Percentiles rank a stretch among this genome's conserved stretches.
Conservation (phyloP, 116 monocot species). For the Phalaenopsis hybrid region DNA sequence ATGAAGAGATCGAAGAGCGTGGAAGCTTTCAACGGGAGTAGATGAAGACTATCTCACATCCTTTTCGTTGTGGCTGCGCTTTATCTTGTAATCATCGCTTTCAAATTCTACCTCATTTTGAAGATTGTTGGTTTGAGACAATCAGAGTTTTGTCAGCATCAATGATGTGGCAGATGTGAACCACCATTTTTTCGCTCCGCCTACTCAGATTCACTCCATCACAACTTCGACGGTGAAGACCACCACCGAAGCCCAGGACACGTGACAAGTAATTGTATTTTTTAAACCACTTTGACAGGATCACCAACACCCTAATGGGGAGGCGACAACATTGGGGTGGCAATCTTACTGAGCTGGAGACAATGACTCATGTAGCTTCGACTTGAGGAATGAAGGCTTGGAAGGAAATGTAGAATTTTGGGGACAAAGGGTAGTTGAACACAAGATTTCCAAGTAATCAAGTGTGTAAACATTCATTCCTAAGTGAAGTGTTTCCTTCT, state of each 20-base stretch:
- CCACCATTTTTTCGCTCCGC: background rate
- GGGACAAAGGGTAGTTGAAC: slow-evolving; percentile 7
- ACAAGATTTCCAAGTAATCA: too few relatives aligned
- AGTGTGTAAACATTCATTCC: too few relatives aligned
- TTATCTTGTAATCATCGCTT: slow-evolving; percentile 58
- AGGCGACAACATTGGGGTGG: slow-evolving; percentile 17
- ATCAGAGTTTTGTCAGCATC: slow-evolving; percentile 24
- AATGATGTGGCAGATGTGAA: slow-evolving; percentile 4
- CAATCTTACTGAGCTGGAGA: slow-evolving; percentile 50
- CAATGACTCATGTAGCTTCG: slow-evolving; percentile 65
- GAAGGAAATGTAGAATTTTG: slow-evolving; percentile 39
- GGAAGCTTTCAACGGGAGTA: slow-evolving; percentile 26
- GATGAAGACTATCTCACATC: slow-evolving; percentile 35
- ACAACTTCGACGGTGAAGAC: slow-evolving; percentile 16
- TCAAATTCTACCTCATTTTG: slow-evolving; percentile 44
- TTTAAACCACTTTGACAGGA: slow-evolving; percentile 32
- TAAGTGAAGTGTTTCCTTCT: too few relatives aligned
- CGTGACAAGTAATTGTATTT: background rate
- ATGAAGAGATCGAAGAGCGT: slow-evolving; percentile 65
- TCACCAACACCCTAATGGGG: slow-evolving; percentile 41
- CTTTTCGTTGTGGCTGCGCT: slow-evolving; percentile 34
- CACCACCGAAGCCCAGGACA: slow-evolving; percentile 11
- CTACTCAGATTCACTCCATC: slow-evolving; percentile 15
- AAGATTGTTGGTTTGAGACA: slow-evolving; percentile 28
- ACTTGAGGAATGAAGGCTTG: slow-evolving; percentile 66